These are phyloP conservation scores for Mycoemilia scoparia DNA, from an alignment of 192 early-diverging fungal species.

Conservation along the genomic window DNA sequence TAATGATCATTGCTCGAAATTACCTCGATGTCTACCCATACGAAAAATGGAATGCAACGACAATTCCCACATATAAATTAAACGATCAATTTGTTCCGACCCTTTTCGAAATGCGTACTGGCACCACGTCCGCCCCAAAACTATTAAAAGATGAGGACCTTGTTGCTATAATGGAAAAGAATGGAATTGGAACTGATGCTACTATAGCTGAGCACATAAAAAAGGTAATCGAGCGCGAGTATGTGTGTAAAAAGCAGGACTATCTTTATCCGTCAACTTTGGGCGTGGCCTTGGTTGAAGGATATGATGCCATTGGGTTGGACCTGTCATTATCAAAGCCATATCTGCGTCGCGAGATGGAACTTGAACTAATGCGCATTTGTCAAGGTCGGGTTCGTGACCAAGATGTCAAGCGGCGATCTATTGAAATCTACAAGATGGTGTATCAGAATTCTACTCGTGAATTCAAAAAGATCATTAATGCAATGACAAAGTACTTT, in stretches of 20 bases:
- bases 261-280: conserved; percentile 57
- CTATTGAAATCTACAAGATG: conserved; percentile 44
- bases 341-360: conserved; percentile 67
- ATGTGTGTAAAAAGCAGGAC: conserved; percentile 48
- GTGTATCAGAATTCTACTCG: conserved; percentile 40
- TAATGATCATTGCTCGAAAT: conserved; percentile 65
- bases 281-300: conserved; percentile 70
- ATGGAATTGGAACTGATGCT: conserved; percentile 93
- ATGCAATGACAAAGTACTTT: conserved; percentile 18
- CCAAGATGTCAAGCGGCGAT: conserved; percentile 47
- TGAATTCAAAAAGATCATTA: conserved; percentile 31
- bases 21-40: conserved; percentile 87
- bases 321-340: conserved; percentile 81
- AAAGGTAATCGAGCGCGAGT: conserved; percentile 75
- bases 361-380: conserved; percentile 56
- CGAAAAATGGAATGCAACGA: conserved; percentile 66
- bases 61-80: conserved; percentile 49
- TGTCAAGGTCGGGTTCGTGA: conserved; percentile 44
- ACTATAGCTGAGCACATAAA: conserved; percentile 94
- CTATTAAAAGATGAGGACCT: conserved; percentile 73
- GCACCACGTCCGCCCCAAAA: conserved; percentile 49
- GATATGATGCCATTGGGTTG: conserved; percentile 72
- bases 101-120: conserved; percentile 41
- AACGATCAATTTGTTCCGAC: conserved; percentile 54
- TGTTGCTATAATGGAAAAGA: conserved; percentile 79